Conservation (phyloP, 306 rosid species). For the Gastrolobium bilobum region DNA sequence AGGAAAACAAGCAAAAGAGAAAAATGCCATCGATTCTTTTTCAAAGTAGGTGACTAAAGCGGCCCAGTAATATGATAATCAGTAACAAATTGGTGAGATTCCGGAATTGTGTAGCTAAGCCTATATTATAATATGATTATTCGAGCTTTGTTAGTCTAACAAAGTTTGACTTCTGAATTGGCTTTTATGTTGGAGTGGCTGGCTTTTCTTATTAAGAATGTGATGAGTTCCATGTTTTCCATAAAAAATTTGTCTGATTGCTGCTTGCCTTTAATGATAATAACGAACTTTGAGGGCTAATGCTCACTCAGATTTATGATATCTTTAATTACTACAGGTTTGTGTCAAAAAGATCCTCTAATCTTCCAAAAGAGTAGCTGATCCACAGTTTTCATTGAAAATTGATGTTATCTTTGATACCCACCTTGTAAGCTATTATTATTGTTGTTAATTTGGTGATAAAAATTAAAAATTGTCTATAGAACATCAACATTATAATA, state of each 20-base stretch:
- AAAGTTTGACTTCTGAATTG: constrained; percentile 60
- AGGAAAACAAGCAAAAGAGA: constrained; percentile 45
- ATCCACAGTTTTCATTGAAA: constrained; percentile 50
- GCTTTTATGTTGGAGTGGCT: constrained; percentile 47
- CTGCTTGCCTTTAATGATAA: constrained; percentile 40
- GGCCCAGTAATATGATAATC: constrained; percentile 49
- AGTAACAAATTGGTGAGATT: constrained; percentile 49
- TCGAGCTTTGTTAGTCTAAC: constrained; percentile 55
- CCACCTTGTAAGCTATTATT: constrained; percentile 28
- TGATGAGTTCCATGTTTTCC: constrained; percentile 19
- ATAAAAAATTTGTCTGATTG: constrained; percentile 30
- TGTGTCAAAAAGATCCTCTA: constrained; percentile 49
- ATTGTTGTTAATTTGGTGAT: neutral
- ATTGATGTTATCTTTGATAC: constrained; percentile 29
- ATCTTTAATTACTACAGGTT: constrained; percentile 44
- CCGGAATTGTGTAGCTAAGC: constrained; percentile 38
- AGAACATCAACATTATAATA: too few species aligned
- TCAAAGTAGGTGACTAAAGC: constrained; percentile 62
- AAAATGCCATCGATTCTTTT: constrained; percentile 53
- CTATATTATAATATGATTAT: constrained; percentile 34
- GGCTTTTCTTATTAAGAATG: constrained; percentile 43
- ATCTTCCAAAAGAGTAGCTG: constrained; percentile 52
- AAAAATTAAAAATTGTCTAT: too few species aligned
- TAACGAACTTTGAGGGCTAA: constrained; percentile 50
- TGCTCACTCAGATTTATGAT: constrained; percentile 47